These are phyloP conservation scores for Aspergillus chevalieri DNA, from an alignment of 2,329 filamentous ascomycete species.

Conservation along the genomic window DNA sequence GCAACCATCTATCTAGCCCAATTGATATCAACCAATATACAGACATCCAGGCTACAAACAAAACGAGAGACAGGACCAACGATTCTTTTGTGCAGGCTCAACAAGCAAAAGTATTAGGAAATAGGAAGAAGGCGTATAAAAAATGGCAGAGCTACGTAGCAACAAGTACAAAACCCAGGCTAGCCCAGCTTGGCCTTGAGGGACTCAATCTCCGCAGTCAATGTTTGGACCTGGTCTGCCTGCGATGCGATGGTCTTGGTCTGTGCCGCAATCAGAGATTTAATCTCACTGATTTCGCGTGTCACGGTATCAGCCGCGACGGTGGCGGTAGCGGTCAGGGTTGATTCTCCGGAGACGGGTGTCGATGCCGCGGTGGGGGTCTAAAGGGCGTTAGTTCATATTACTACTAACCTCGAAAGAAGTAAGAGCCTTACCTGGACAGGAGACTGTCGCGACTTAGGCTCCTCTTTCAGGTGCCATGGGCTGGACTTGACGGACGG, in stretches of 20 bases:
- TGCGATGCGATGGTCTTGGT: slow-evolving; percentile 71
- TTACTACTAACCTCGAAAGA: neutral
- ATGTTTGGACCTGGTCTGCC: slow-evolving; percentile 63
- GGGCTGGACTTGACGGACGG: slow-evolving; percentile 26
- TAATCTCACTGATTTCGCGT: slow-evolving; percentile 68
- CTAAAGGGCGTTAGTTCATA: slow-evolving; percentile 6
- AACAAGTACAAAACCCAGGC: slow-evolving; percentile 4
- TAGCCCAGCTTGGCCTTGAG: slow-evolving; percentile 69
- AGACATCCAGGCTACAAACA: slow-evolving; percentile 11
- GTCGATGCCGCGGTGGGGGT: slow-evolving; percentile 23
- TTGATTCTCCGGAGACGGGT: slow-evolving; percentile 32
- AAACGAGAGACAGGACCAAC: slow-evolving; percentile 5
- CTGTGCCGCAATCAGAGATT: slow-evolving; percentile 68
- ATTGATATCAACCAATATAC: neutral
- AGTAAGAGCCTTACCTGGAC: slow-evolving; percentile 14
- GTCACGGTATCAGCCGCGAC: slow-evolving; percentile 51
- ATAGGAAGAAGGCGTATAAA: neutral
- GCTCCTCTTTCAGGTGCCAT: slow-evolving; percentile 23
- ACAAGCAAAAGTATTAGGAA: neutral
- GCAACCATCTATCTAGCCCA: neutral
- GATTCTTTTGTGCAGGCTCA: slow-evolving; percentile 6
- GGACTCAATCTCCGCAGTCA: slow-evolving; percentile 69
- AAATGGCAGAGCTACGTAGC: slow-evolving; percentile 1
- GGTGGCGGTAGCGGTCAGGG: slow-evolving; percentile 21
- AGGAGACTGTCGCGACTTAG: slow-evolving; percentile 20